phyloP scores from a whole-genome alignment of 176 grass and related monocot species.

The Pharus latifolius region DNA sequence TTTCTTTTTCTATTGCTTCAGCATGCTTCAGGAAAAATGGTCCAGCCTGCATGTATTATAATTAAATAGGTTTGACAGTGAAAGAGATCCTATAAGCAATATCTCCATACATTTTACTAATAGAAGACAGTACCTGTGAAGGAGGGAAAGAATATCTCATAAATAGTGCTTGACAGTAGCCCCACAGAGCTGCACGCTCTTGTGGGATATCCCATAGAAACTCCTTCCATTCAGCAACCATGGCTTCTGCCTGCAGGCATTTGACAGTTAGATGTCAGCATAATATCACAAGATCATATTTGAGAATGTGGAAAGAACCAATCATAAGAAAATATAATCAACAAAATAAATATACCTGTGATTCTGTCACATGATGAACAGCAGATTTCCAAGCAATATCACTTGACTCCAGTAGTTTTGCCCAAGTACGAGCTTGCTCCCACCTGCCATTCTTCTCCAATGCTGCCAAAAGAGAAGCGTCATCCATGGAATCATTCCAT shows the following conservation, averaged over 20 bases:
- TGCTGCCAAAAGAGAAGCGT: slow-evolving; percentile 63
- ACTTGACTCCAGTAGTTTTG: slow-evolving; percentile 70
- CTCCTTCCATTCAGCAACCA: slow-evolving; percentile 98
- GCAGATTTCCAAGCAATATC: slow-evolving; percentile 66
- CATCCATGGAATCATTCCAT: slow-evolving; percentile 76
- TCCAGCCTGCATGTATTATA: slow-evolving; percentile 49
- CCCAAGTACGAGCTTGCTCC: slow-evolving; percentile 94
- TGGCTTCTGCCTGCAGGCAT: slow-evolving; percentile 74
- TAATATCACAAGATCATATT: neutral
- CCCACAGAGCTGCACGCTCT: slow-evolving; percentile 93
- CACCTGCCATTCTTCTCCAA: slow-evolving; percentile 70
- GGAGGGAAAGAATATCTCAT: slow-evolving; percentile 71
- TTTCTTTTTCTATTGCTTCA: slow-evolving; percentile 83
- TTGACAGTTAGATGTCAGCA: neutral
- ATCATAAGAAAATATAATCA: neutral
- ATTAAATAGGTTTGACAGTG: neutral
- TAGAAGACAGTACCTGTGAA: slow-evolving; percentile 41
- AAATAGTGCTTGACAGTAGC: slow-evolving; percentile 88
- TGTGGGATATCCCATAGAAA: slow-evolving; percentile 97
- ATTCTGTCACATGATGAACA: slow-evolving; percentile 90
- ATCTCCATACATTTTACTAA: neutral
- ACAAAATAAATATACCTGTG: slow-evolving; percentile 53
- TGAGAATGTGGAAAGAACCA: neutral
- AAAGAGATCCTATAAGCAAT: neutral
- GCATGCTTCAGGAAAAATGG: slow-evolving; percentile 97